A percentile compares a stretch with the other conserved stretches of the same genome.
Evolutionary conservation across 352 stramenopile species (phyloP).

Genomic region (Phytopythium cucurbitacearum): DNA sequence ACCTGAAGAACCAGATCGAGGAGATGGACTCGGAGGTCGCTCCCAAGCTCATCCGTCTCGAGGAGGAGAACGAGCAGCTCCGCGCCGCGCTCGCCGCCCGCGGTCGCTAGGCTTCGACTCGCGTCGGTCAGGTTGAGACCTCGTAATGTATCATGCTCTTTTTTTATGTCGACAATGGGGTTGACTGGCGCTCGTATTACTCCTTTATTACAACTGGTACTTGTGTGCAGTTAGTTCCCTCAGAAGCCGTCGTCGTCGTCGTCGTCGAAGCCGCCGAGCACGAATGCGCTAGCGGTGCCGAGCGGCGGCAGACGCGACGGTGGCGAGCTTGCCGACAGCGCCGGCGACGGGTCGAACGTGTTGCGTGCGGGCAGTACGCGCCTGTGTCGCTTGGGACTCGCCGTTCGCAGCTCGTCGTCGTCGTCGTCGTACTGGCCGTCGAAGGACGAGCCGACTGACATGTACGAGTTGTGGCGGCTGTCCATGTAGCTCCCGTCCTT

Average conservation of each 20-base stretch:
- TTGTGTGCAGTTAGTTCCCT: conserved; percentile 5
- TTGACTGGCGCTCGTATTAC: too few relatives aligned
- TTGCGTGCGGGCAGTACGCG: conserved; percentile 27
- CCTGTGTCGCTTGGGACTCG: conserved; percentile 14
- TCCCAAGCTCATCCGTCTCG: conserved; percentile 71
- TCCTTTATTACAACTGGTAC: not conserved
- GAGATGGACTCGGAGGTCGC: conserved; percentile 84
- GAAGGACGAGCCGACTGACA: conserved; percentile 53
- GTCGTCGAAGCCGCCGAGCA: conserved; percentile 58
- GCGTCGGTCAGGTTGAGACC: not conserved
- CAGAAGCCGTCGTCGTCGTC: conserved; percentile 63
- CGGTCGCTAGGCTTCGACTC: not conserved
- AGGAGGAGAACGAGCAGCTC: conserved; percentile 84
- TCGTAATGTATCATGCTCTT: too few relatives aligned
- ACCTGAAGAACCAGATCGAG: conserved; percentile 84
- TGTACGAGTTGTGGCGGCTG: conserved; percentile 39
- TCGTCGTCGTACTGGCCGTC: conserved; percentile 42
- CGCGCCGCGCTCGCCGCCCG: conserved; percentile 16
- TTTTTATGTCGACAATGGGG: too few relatives aligned
- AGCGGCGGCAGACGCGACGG: conserved; percentile 60
- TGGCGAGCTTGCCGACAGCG: conserved; percentile 62
- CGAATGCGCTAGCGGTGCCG: conserved; percentile 43
- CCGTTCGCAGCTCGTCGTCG: conserved; percentile 20
- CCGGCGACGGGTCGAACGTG: conserved; percentile 64
- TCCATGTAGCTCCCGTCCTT: conserved; percentile 51